Evolutionary conservation across 768 basidiomycete species (phyloP).

Genomic region (Psilocybe cyanescens): DNA sequence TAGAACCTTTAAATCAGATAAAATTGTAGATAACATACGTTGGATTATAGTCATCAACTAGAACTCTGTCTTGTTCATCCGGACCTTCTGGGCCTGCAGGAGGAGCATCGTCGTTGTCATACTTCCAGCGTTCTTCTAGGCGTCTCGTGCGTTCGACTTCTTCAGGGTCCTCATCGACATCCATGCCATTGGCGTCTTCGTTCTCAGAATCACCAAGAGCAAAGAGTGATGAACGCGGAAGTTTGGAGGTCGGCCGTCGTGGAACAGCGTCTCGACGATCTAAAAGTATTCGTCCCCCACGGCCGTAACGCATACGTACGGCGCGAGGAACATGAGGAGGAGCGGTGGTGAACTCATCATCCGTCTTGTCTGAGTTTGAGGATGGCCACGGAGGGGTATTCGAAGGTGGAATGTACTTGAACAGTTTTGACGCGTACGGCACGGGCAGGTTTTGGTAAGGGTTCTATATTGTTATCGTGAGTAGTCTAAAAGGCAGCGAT

Average conservation of each 20-base stretch:
- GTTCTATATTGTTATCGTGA: constrained; percentile 43
- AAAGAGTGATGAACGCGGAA: constrained; percentile 33
- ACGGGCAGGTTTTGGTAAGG: constrained; percentile 69
- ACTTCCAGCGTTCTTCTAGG: constrained; percentile 67
- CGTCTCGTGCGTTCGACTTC: constrained; percentile 40
- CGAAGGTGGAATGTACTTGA: constrained; percentile 59
- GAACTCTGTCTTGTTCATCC: constrained; percentile 68
- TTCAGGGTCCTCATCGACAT: constrained; percentile 36
- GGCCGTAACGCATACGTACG: constrained; percentile 78
- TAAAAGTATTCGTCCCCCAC: constrained; percentile 77
- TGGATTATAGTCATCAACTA: constrained; percentile 74
- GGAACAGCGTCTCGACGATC: constrained; percentile 61
- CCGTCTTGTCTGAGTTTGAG: constrained; percentile 28
- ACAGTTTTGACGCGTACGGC: constrained; percentile 64
- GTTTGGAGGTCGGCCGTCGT: constrained; percentile 25
- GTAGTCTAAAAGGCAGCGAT: background rate
- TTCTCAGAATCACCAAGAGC: constrained; percentile 20
- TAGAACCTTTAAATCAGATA: constrained; percentile 15
- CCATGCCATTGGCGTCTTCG: constrained; percentile 36
- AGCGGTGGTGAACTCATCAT: constrained; percentile 30
- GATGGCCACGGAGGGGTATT: constrained; percentile 34
- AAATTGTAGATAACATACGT: constrained; percentile 36
- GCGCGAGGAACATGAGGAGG: constrained; percentile 37
- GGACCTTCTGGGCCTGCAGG: constrained; percentile 56
- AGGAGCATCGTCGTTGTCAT: constrained; percentile 67